Evolutionary conservation across 2,329 filamentous ascomycete species (phyloP), one percentile per base, ranked within the genome.

Genomic region (Fusarium hainanense): DNA sequence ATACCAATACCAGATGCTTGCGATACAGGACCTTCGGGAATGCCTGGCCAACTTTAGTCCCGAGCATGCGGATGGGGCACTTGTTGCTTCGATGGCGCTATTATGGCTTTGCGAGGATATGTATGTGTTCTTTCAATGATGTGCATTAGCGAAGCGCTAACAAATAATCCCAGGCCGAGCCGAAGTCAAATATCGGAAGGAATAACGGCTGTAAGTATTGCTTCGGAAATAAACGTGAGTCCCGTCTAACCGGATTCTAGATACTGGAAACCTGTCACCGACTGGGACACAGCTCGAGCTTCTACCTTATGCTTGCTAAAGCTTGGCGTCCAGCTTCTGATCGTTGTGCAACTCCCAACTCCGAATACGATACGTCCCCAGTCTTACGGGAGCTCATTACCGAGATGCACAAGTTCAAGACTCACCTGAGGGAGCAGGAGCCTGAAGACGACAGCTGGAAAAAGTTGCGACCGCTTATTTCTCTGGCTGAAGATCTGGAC

Each of bases 21-120:
- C 65, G 8, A 68, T 68, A 23, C 51, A 68, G 7, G 65, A 68
- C 16, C 34, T 68, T 3, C 44, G 64, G 6, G 30, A 57, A 18
- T 68, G 52, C 7, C 25, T 68, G 4, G 47, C 52, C 20, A 46
- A 63, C 16, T 68, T 68, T 12, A 54, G 54, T 2, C 40, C 42
- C 4, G 64, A 59, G 12, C 47, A 68, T 12, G 65, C 65, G 21
- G 65, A 68, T 1, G 64, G 58, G 12, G 64, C 59, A 3, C 65
- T 68, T 4, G 64, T 68, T 18, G 65, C 64, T 27, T 68, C 65
- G 0, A 54, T 68, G 58, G 59, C 58, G 23, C 20, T 68, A 1
- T 5, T 68, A 16, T 68, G 65, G 65, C 44, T 68, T 7, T 68
- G 48, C 18, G 65, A 68, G 63, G 65, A 68, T 7, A 68, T 64